Percentiles rank a stretch among this genome's conserved stretches.
phyloP scores from a whole-genome alignment of 371 early-diverging fungal species.

The Caulochytrium protostelioides region DNA sequence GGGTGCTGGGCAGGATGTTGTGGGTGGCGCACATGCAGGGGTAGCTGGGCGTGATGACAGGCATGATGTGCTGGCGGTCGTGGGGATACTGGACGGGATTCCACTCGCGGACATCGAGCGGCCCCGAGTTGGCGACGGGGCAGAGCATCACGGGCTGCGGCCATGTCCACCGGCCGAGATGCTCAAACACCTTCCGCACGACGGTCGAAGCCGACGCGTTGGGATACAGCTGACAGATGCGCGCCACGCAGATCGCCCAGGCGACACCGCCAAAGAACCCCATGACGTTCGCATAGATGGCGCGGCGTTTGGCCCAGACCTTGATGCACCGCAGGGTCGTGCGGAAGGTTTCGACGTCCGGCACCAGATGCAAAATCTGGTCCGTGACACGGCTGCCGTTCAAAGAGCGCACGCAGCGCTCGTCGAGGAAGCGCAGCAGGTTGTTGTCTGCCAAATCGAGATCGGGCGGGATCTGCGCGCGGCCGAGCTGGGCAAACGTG shows the following conservation, averaged over 20 bases:
- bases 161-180: conserved; percentile 43
- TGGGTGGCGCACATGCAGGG: conserved; percentile 99
- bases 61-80: conserved; percentile 91
- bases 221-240: conserved; percentile 95
- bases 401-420: conserved; percentile 74
- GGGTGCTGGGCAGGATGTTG: conserved; percentile 88
- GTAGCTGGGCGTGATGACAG: conserved; percentile 98
- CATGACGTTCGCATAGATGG: conserved; percentile 89
- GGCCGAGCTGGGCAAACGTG: conserved; percentile 69
- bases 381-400: conserved; percentile 98
- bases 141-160: conserved; percentile 91
- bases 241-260: conserved; percentile 96
- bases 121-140: conserved; percentile 75
- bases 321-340: conserved; percentile 88
- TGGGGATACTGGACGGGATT: conserved; percentile 81
- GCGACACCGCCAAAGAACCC: conserved; percentile 99
- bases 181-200: conserved; percentile 46
- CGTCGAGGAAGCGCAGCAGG: conserved; percentile 77
- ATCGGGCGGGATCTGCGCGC: conserved; percentile 60
- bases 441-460: conserved; percentile 72
- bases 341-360: conserved; percentile 74
- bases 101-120: conserved; percentile 88
- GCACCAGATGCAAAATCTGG: conserved; percentile 88
- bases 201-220: conserved; percentile 72
- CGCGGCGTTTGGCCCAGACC: conserved; percentile 94